phyloP scores from a whole-genome alignment of 345 rosid genomes.

The Geranium brycei region DNA sequence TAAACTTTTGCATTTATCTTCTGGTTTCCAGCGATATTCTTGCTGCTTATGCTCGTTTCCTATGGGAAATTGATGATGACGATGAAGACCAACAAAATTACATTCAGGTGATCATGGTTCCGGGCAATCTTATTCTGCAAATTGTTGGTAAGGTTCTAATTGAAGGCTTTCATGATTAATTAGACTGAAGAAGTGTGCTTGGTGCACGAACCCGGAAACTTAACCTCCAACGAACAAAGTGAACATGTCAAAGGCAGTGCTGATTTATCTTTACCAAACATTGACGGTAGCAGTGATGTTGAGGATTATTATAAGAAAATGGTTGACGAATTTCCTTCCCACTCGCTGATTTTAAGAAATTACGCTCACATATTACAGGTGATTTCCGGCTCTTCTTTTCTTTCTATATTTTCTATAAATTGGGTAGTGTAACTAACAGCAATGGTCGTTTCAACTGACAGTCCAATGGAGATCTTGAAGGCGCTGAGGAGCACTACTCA shows the following conservation, averaged over 20 bases:
- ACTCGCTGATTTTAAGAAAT: conserved; percentile 54
- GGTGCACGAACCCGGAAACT: not conserved
- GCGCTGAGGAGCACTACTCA: conserved; percentile 55
- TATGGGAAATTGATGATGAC: conserved; percentile 63
- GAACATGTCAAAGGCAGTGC: conserved; percentile 8
- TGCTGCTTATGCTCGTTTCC: conserved; percentile 69
- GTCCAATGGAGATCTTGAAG: conserved; percentile 59
- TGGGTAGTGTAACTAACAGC: no score
- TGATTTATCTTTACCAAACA: conserved; percentile 22
- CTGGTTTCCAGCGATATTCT: conserved; percentile 44
- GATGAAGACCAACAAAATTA: conserved; percentile 13
- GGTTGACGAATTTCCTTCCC: conserved; percentile 57
- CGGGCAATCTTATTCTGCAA: not conserved
- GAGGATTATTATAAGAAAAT: conserved; percentile 41
- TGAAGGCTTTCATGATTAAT: not conserved
- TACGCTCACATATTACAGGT: conserved; percentile 75
- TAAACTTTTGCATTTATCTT: not conserved
- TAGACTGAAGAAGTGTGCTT: not conserved
- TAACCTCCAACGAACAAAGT: not conserved
- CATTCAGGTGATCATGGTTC: conserved; percentile 19
- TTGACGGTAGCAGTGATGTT: conserved; percentile 28
- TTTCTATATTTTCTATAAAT: not conserved
- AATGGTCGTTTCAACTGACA: conserved; percentile 8
- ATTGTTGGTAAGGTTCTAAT: conserved; percentile 4
- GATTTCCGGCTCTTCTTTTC: not conserved